These are phyloP conservation scores for Conringia planisiliqua DNA, from an alignment of 345 rosid species.

Conservation along the genomic window DNA sequence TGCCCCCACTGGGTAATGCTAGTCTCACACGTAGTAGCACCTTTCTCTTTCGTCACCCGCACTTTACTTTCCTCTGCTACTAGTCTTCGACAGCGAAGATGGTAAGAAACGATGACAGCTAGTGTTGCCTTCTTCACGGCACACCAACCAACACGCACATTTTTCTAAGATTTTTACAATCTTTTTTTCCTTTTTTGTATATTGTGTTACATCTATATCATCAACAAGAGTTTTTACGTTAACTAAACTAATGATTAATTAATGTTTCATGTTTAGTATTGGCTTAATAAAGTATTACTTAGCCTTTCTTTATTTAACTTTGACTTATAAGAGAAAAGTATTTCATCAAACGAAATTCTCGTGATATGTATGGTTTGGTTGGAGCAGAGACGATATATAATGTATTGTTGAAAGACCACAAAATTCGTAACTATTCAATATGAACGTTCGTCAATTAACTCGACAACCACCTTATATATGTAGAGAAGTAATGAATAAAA, in stretches of 20 bases:
- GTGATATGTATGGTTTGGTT: neutral
- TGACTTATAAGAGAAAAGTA: neutral
- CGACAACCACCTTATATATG: neutral
- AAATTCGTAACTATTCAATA: neutral
- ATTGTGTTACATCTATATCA: neutral
- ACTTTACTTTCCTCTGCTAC: neutral
- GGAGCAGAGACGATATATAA: neutral
- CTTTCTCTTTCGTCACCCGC: slow-evolving; percentile 26
- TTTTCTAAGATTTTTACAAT: neutral
- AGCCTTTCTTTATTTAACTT: neutral
- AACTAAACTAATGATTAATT: neutral
- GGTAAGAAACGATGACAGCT: slow-evolving; percentile 18
- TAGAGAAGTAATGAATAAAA: neutral
- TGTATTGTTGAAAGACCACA: neutral
- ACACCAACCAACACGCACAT: slow-evolving; percentile 29
- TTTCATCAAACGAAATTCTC: neutral
- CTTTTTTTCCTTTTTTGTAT: neutral
- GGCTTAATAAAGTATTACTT: neutral
- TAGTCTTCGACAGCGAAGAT: neutral
- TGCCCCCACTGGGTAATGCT: slow-evolving; percentile 29
- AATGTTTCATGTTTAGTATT: neutral
- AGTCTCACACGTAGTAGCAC: slow-evolving; percentile 12
- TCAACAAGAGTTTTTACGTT: neutral
- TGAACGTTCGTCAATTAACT: neutral
- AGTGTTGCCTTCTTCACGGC: slow-evolving; percentile 27